A percentile compares a stretch with the other conserved stretches of the same genome.
Conservation (phyloP, 257 asterid species). For the Voacanga thouarsii region DNA sequence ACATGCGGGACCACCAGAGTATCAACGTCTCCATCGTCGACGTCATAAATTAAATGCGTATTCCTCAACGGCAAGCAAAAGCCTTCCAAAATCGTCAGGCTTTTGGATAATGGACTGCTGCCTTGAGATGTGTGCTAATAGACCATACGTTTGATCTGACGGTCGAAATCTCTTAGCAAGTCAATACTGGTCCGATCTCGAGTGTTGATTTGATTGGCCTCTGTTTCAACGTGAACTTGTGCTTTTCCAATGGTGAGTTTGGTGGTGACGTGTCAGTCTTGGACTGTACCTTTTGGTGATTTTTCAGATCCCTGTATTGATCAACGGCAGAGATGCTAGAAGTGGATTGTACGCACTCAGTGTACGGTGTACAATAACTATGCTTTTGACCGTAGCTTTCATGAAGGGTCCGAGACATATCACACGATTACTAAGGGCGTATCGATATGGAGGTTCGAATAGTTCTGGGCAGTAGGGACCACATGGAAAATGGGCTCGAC, state of each 20-base stretch:
- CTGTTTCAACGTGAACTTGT: background rate
- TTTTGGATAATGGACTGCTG: constrained; percentile 24
- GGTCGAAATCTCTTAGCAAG: constrained; percentile 6
- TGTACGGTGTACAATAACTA: background rate
- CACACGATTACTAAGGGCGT: constrained; percentile 7
- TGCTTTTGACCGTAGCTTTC: constrained; percentile 11
- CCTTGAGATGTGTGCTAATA: constrained; percentile 36
- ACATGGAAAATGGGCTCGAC: background rate
- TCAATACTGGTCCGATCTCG: constrained; percentile 19
- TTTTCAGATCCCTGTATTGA: background rate
- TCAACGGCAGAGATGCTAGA: background rate
- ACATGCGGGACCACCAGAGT: constrained; percentile 33
- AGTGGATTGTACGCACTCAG: background rate
- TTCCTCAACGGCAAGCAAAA: constrained; percentile 36
- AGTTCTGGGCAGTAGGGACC: background rate
- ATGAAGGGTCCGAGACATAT: constrained; percentile 2
- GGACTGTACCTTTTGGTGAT: background rate
- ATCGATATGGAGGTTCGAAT: background rate
- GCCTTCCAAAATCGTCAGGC: constrained; percentile 16
- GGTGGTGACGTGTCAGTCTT: constrained; percentile 16
- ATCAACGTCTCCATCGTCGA: constrained; percentile 26
- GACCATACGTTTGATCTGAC: constrained; percentile 32
- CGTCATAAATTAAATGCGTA: constrained; percentile 27
- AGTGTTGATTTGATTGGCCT: constrained; percentile 12
- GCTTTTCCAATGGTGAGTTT: constrained; percentile 14